Conservation (phyloP, 106 monocot genomes). For the Apostasia ramifera region DNA sequence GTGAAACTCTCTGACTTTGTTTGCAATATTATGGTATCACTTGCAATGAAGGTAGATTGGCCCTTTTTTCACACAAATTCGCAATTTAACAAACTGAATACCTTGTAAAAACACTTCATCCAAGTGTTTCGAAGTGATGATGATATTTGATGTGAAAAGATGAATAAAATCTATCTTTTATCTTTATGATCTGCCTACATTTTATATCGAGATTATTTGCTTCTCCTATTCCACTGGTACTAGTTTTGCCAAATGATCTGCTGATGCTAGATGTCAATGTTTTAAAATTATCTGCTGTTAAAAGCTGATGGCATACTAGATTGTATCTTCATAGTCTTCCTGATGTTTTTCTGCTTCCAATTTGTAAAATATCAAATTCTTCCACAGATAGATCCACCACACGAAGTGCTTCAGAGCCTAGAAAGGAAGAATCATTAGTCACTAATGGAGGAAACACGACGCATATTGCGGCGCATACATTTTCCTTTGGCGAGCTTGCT, state of each 20-base stretch:
- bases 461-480: conserved; percentile 43
- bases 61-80: too few species aligned
- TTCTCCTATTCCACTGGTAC: too few species aligned
- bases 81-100: too few species aligned
- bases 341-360: background rate
- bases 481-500: conserved; percentile 53
- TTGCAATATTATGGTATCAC: too few species aligned
- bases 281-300: background rate
- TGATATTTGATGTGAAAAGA: too few species aligned
- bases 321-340: background rate
- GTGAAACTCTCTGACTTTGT: background rate
- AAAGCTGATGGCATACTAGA: background rate
- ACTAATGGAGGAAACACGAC: conserved; percentile 24
- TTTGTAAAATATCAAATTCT: background rate
- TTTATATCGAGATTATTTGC: too few species aligned
- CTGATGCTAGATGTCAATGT: background rate
- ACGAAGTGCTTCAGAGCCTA: conserved; percentile 24
- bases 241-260: background rate
- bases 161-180: too few species aligned
- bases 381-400: conserved; percentile 39
- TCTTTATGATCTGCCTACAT: too few species aligned
- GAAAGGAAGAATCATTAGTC: conserved; percentile 26
- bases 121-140: too few species aligned
- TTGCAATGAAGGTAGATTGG: too few species aligned
- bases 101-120: too few species aligned